Evolutionary conservation across 352 stramenopile species (phyloP), one percentile per base, ranked within the genome.

Genomic region (Phytophthora capsici): DNA sequence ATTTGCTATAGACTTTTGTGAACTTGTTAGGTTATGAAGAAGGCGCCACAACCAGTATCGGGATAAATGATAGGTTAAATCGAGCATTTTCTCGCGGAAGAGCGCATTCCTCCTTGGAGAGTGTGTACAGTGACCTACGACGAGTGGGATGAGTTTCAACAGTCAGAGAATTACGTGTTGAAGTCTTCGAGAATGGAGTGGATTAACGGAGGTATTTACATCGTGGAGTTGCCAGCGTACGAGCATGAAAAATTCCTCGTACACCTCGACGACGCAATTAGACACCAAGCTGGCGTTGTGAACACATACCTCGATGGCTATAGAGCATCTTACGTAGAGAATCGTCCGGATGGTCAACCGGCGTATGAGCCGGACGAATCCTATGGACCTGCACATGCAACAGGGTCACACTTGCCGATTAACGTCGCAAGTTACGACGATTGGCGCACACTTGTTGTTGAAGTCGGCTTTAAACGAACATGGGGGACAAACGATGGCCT

Each of bases 141-240:
- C 25, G 25, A 28, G 25, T 28, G 25, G 25, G 3, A 28, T 28
- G 25, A 28, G 25, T 34, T 28, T 28, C 25, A 28, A 28, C 25
- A 28, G 6, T 28, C 16, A 36, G 44, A 36, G 13, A 50, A 14
- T 25, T 34, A 57, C 9, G 14, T 34, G 34, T 9, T 57, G 2
- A 46, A 16, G 32, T 57, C 34, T 7, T 20, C 19, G 6, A 16
- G 45, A n/a, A 57, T 57, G 49, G 49, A 57, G 49, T 57, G 49
- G 32, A 57, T 37, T 17, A 36, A 57, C 17, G 48, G 30, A 6
- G 28, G 13, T 8, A 34, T 13, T 3, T n/a, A 34, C 32, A 57
- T 57, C 49, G 32, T 46, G 2, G 49, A 56, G 48, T 17, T 56
- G n/a, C 30, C 30, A 34, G 19, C 30, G 3, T 4, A 2, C 16